phyloP scores from a whole-genome alignment of 2,329 filamentous ascomycete species.

The Xylaria sp. region DNA sequence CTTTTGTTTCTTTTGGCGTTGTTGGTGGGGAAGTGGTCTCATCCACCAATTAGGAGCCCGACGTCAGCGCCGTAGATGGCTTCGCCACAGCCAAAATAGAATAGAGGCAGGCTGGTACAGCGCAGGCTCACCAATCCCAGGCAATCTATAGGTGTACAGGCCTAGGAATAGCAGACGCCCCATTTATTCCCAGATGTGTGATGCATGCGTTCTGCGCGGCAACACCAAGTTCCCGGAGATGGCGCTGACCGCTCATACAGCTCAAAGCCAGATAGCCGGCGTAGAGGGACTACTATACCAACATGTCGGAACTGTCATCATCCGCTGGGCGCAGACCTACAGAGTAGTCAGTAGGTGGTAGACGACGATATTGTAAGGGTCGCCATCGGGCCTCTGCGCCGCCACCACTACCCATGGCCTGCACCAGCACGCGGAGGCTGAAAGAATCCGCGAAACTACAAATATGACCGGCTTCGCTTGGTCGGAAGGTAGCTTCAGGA shows the following conservation, averaged over 20 bases:
- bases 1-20: neutral
- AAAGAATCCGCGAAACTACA: slow-evolving; percentile 6
- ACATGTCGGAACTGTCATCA: slow-evolving; percentile 24
- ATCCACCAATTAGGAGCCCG: slow-evolving; percentile 7
- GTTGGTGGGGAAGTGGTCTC: slow-evolving; percentile 1
- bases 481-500: neutral
- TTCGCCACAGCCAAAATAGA: slow-evolving; percentile 31
- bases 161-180: neutral
- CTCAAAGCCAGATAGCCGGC: neutral
- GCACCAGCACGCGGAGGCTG: neutral
- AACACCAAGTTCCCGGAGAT: slow-evolving; percentile 21
- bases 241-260: slow-evolving; percentile 13
- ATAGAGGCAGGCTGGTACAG: slow-evolving; percentile 2
- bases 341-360: neutral
- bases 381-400: slow-evolving; percentile 9
- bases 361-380: neutral
- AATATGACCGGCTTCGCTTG: slow-evolving; percentile 3
- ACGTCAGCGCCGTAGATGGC: slow-evolving; percentile 6
- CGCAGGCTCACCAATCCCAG: neutral
- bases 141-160: neutral
- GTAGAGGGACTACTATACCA: neutral
- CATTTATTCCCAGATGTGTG: neutral
- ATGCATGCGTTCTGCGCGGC: slow-evolving; percentile 14
- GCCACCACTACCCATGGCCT: neutral
- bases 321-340: slow-evolving; percentile 17